Conservation (phyloP, 805 yeast genomes). For the Sugiyamaella lignohabitans region DNA sequence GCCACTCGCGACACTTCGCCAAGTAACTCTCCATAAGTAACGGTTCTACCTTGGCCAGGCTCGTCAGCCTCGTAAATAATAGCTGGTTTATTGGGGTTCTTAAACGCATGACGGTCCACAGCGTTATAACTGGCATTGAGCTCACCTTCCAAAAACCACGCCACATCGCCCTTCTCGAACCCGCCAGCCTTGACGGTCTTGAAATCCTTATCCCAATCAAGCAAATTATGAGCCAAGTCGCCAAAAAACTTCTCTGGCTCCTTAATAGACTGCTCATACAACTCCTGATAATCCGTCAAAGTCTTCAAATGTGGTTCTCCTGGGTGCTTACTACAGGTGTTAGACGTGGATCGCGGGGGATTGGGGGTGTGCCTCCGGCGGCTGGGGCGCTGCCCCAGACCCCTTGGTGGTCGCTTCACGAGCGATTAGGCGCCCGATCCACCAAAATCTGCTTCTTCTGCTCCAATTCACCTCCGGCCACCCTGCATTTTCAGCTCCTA, state of each 20-base stretch:
- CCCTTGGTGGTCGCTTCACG: no score
- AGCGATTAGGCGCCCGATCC: no score
- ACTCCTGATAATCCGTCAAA: conserved; percentile 57
- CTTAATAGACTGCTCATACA: conserved; percentile 69
- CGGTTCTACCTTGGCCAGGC: conserved; percentile 59
- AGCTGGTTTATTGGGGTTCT: conserved; percentile 66
- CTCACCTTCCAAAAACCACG: conserved; percentile 93
- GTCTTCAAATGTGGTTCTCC: conserved; percentile 47
- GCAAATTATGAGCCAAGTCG: conserved; percentile 59
- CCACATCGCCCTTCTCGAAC: conserved; percentile 65
- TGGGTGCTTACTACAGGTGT: conserved; percentile 13
- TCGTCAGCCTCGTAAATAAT: conserved; percentile 91
- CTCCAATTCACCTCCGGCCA: no score
- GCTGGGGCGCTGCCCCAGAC: no score
- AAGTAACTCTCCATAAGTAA: conserved; percentile 82
- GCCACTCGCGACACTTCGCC: conserved; percentile 82
- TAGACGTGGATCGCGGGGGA: not conserved
- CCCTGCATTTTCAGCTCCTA: no score
- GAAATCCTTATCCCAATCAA: conserved; percentile 78
- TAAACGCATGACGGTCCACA: conserved; percentile 91
- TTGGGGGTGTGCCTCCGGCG: no score
- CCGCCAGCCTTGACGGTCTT: conserved; percentile 57
- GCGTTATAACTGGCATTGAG: conserved; percentile 89
- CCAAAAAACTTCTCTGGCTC: conserved; percentile 81
- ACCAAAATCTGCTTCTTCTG: no score